phyloP scores from a whole-genome alignment of 2,329 filamentous ascomycete genomes.

The Hypomyces rosellus region DNA sequence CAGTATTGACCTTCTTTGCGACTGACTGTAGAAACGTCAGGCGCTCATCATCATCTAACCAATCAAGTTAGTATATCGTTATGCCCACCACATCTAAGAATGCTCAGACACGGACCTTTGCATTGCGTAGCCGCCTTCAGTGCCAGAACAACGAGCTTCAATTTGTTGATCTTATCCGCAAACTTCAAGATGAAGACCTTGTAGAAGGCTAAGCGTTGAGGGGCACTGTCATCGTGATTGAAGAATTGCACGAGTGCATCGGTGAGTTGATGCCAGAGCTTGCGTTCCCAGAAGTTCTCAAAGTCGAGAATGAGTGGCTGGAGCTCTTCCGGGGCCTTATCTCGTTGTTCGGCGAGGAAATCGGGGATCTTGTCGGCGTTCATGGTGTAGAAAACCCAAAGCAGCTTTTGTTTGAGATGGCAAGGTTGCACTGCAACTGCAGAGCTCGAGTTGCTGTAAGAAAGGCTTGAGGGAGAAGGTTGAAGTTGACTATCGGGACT shows the following conservation, averaged over 20 bases:
- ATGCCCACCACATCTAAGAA: too few species aligned
- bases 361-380: constrained; percentile 83
- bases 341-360: constrained; percentile 86
- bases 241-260: constrained; percentile 86
- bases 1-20: constrained; percentile 82
- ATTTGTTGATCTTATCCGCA: constrained; percentile 96
- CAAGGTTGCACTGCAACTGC: background rate
- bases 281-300: constrained; percentile 96
- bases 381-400: constrained; percentile 44
- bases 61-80: constrained; percentile 11
- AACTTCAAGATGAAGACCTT: constrained; percentile 94
- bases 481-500: background rate
- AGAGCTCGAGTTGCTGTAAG: background rate
- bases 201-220: constrained; percentile 84
- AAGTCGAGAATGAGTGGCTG: constrained; percentile 86
- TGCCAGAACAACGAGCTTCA: constrained; percentile 90
- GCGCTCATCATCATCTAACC: constrained; percentile 74
- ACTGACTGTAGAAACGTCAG: constrained; percentile 78
- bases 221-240: constrained; percentile 69
- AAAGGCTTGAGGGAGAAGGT: background rate
- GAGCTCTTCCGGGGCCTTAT: constrained; percentile 78
- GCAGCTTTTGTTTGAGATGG: background rate
- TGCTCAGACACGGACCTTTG: constrained; percentile 47
- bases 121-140: constrained; percentile 83
- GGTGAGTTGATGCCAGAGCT: constrained; percentile 98